Base-by-base conservation (phyloP, 1,284 basidiomycete species). In the Singerocomus inundabilis region DNA sequence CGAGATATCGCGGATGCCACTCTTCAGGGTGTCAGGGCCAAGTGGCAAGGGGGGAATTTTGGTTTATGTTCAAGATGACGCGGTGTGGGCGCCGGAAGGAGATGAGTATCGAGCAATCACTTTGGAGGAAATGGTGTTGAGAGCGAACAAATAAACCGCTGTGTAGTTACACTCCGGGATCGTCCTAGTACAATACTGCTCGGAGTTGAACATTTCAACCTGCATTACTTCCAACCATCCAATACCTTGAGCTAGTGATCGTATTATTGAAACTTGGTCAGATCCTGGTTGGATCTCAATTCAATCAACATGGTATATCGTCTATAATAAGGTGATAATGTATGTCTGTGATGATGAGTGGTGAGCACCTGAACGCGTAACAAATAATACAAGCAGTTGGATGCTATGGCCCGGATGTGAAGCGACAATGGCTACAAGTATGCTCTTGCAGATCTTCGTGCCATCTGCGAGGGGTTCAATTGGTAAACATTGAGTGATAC, bases 61-160 rank as follows among this genome's bases (percentile, higher is more conserved):
- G 58, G 83, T 95, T 28, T 97, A 93, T 69, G 77, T 96, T 41
- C 72, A 84, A 57, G 93, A 95, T 61, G 93, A 96, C 68, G 91
- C 90, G 1, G 86, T 94, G 25, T 95, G 88, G 88, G 85, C 83
- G 8, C 73, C 80, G 3, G 69, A 70, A 16, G 77, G 78, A 36
- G 76, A 78, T 15, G 80, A 83, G 18, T 85, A 79, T 64, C 69
- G 76, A 43, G 85, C 85, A 11, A 78, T 88, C 35, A 69, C 78
- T 2, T 61, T 88, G 60, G 84, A 88, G 61, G 79, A 81, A 53
- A 85, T 88, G 80, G 84, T 89, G 31, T 65, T 83, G 38, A 76
- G 80, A 57, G 88, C 86, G 13, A 74, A 55, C 40, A 68, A 63
- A 32, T 64, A 55, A 47, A 36, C 47, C 39, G 29, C 3, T 9